Evolutionary conservation across 164 flowering plant genomes (phyloP).

Genomic region (Liriodendron chinense): DNA sequence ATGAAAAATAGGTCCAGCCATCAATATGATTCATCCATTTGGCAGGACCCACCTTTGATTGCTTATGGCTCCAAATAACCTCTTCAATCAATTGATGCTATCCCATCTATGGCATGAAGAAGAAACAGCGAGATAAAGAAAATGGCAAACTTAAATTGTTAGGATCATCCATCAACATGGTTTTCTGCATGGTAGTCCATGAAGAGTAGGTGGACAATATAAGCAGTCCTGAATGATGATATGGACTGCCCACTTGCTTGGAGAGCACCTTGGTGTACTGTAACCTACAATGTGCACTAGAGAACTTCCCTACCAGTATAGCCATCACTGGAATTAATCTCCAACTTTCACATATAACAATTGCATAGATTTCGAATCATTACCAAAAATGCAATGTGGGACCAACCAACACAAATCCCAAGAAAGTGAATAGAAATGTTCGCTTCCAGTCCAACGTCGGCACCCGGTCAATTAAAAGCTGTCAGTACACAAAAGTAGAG

Average conservation of each 20-base stretch:
- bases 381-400: slow-evolving; percentile 96
- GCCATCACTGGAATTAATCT: not conserved
- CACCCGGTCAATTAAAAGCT: slow-evolving; percentile 71
- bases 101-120: not conserved
- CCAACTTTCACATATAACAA: not conserved
- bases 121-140: not conserved
- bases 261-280: not conserved
- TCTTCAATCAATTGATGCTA: no score
- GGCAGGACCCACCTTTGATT: no score
- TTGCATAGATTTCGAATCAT: slow-evolving; percentile 18
- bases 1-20: no score
- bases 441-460: slow-evolving; percentile 68
- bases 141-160: not conserved
- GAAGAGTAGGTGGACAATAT: not conserved
- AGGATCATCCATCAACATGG: not conserved
- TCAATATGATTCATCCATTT: no score
- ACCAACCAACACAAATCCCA: slow-evolving; percentile 87
- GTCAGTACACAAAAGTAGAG: slow-evolving; percentile 9
- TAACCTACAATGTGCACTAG: no score
- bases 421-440: slow-evolving; percentile 61
- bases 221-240: not conserved
- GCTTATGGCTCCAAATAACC: no score
- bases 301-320: not conserved
- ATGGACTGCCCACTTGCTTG: no score
- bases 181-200: not conserved